Evolutionary conservation across 148 eudicot species (phyloP), one percentile per base, ranked within the genome.

Genomic region (Rhododendron ovatum): DNA sequence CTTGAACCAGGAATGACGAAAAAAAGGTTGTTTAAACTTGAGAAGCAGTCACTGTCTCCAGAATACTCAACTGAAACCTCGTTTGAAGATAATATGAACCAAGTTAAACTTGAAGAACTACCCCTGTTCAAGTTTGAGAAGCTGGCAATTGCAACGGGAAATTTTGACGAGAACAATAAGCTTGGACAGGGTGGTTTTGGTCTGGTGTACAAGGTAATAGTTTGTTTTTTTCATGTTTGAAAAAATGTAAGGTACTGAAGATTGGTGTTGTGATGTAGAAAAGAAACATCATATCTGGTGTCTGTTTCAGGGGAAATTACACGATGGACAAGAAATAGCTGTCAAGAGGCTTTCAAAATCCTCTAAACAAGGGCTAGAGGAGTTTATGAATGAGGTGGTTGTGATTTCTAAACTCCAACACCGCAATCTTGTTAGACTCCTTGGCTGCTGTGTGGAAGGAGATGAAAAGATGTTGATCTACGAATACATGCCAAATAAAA

Each of bases 331-430:
- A 85, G 90, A 87, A 82, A 88, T 93, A 84, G 93, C 92, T 26
- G 89, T 93, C 26, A 93, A 93, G 83, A 88, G 92, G 87, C 83
- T 89, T 73, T 82, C 90, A 24, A 89, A 87, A 75, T 86, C 88
- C 47, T 93, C 93, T 3, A 86, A 85, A 30, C 92, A 93, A 83
- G 93, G 95, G 33, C 75, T 88, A 13, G 86, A 89, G 47, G 93
- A 93, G 87, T 90, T 93, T 50, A 91, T 85, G 90, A 93, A 90
- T 59, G 95, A 93, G 83, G 90, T 86, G 10, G 43, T 85, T 47
- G 69, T 93, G 84, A 91, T 93, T 76, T 89, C 92, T 3, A 91
- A 91, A 84, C 91, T 93, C 73, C 95, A 93, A 63, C 95, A 93
- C 75, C 89, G 93, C 48, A 93, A 93, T 88, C 90, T 93, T 11